Evolutionary conservation across 306 rosid species (phyloP), one percentile per base, ranked within the genome.

Genomic region (Quercus bicolor): DNA sequence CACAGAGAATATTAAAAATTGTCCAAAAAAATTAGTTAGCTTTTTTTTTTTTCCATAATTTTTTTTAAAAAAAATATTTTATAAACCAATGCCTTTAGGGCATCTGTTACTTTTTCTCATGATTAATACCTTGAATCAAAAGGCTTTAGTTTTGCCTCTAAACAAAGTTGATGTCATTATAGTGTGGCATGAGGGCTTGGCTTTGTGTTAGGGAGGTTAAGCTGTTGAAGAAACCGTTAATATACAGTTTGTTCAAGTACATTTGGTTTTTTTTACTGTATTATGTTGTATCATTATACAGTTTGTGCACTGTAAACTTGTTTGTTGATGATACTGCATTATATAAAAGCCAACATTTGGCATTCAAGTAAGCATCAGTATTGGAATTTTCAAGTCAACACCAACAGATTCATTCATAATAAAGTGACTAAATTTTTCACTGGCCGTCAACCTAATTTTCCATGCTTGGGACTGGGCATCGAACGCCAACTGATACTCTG

Each of bases 1-100:
- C 0, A 8, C 1, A 0, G 0, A 0, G 0, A 2, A 37, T 7
- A 37, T 7, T 1, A 37, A 37, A 0, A 37, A 37, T 7, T 7
- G 1, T 40, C 45, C 45, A 8, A 40, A 37, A 37, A 37, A 40
- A 7, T 40, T 0, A 40, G 11, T 37, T 37, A 37, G 0, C 43
- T 37, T 37, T 6, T 37, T 37, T 6, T 0, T 0, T 7, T 37
- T 37, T 37, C 11, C 28, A 26, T 26, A 26, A 26, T 24, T 24
- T 24, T 1, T 24, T 24, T 24, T 24, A 1, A 24, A 24, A 24
- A 24, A 0, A 21, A n/a, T 24, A 28, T 28, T 28, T 28, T 28
- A 28, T 28, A 28, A 3, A 28, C 6, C 1, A 1, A 5, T 31
- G 34, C 34, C 6, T 31, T 31, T 31, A 31, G 34, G 0, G 6